Evolutionary conservation across 2,329 filamentous ascomycete genomes (phyloP).

Genomic region (Curvularia lunata): DNA sequence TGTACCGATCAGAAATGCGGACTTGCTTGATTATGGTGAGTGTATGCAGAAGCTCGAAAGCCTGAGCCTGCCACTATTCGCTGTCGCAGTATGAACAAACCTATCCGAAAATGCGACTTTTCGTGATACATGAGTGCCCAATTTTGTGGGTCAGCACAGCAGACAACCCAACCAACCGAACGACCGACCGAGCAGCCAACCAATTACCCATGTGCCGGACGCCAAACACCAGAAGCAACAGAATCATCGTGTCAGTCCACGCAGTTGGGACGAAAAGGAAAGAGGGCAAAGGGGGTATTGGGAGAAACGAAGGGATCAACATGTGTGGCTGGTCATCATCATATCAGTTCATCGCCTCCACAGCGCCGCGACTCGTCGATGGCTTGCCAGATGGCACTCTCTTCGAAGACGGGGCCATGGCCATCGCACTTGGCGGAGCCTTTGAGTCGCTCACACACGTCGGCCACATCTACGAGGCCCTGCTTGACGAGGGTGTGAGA

Average conservation of each 20-base stretch:
- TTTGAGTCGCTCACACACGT: constrained; percentile 81
- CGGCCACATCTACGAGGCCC: constrained; percentile 79
- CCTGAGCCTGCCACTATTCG: neutral
- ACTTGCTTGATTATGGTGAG: neutral
- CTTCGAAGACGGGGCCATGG: constrained; percentile 83
- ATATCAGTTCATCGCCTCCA: constrained; percentile 79
- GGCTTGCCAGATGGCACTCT: constrained; percentile 72
- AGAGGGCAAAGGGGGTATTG: constrained; percentile 15
- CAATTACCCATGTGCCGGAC: constrained; percentile 8
- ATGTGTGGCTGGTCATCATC: constrained; percentile 9
- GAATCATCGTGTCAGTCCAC: neutral
- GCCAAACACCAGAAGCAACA: constrained; percentile 6
- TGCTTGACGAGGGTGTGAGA: constrained; percentile 76
- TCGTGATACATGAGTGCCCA: constrained; percentile 2
- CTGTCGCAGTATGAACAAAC: neutral
- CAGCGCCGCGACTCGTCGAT: constrained; percentile 80
- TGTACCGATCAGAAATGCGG: neutral
- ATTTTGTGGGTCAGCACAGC: constrained; percentile 3
- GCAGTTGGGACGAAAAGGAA: neutral
- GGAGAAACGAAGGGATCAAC: constrained; percentile 3
- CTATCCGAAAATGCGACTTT: neutral
- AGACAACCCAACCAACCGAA: neutral
- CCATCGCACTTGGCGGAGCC: constrained; percentile 80
- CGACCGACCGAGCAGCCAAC: neutral
- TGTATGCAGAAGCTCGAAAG: neutral